Evolutionary conservation across 1,284 basidiomycete species (phyloP), one percentile per base, ranked within the genome.

Genomic region (Ganoderma resinaceum): DNA sequence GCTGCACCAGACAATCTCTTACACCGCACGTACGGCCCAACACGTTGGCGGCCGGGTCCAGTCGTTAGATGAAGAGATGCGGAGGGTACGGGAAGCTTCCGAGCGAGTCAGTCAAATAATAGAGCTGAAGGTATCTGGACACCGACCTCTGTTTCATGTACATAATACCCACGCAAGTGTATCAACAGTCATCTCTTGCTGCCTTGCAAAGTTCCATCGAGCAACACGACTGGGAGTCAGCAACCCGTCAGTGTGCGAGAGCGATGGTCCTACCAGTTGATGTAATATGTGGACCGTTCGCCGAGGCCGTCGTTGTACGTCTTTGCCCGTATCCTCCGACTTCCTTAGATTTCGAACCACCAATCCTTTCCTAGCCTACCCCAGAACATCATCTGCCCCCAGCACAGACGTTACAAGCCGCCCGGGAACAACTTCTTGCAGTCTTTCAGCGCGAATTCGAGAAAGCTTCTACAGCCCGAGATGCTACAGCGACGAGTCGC

Each of bases 211-310:
- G 85, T 0, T 88, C 95, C 6, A 96, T 99, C 46, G 93, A 95
- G 46, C 86, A 84, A 66, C 88, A 92, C 72, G 98, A 99, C 78
- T 99, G 97, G 97, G 97, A 99, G 78, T 90, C 94, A 18, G 97
- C 97, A 1, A 92, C 95, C 0, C 86, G 95, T 71, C 92, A 96
- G 76, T 98, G 97, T 80, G 90, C 94, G 23, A 85, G 95, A 38
- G 97, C 96, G 1, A 96, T 97, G 91, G 85, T 91, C 0, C 84
- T 98, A 33, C 92, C 96, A 3, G 77, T 83, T 5, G 89, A 91
- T 49, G 91, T 99, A 35, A 89, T 94, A 33, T 87, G 90, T 29
- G 95, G 95, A 8, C 85, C 88, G 2, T 99, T 99, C 78, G 95
- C 97, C 1, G 94, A 93, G 74, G 87, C 86, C 3, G 92, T 94